These are phyloP conservation scores for Aureobasidium namibiae DNA, from an alignment of 2,329 filamentous ascomycete genomes.

Conservation along the genomic window DNA sequence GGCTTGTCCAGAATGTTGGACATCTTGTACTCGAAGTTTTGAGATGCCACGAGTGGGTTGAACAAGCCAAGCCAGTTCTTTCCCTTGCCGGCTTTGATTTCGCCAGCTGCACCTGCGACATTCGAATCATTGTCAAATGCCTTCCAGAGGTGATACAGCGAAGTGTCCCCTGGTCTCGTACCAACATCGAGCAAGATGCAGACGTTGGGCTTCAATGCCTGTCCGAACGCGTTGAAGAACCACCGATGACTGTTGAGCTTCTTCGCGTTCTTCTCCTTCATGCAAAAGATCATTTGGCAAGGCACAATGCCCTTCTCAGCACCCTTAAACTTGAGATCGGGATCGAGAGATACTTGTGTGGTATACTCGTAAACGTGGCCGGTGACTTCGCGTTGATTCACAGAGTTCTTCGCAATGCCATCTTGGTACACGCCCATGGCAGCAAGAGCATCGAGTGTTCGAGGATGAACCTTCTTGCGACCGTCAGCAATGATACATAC, in stretches of 20 bases:
- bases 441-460: constrained; percentile 86
- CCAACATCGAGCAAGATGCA: constrained; percentile 96
- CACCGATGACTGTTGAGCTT: constrained; percentile 98
- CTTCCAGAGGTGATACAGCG: constrained; percentile 98
- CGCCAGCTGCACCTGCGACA: constrained; percentile 90
- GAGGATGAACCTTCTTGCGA: constrained; percentile 83
- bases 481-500: constrained; percentile 95
- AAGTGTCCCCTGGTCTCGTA: constrained; percentile 78
- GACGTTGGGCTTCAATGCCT: constrained; percentile 86
- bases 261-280: constrained; percentile 96
- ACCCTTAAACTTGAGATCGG: constrained; percentile 96
- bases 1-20: constrained; percentile 98
- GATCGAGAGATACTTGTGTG: constrained; percentile 90
- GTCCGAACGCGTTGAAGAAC: constrained; percentile 98
- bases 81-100: constrained; percentile 96
- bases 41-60: constrained; percentile 90
- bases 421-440: constrained; percentile 98
- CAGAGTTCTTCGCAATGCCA: constrained; percentile 95
- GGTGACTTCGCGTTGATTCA: constrained; percentile 91
- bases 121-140: constrained; percentile 97
- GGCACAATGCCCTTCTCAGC: constrained; percentile 98
- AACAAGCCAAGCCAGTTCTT: constrained; percentile 73
- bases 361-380: constrained; percentile 99
- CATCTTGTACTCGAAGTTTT: constrained; percentile 99
- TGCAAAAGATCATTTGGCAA: constrained; percentile 95